phyloP scores from a whole-genome alignment of 768 basidiomycete genomes.

The Calocybe indica region DNA sequence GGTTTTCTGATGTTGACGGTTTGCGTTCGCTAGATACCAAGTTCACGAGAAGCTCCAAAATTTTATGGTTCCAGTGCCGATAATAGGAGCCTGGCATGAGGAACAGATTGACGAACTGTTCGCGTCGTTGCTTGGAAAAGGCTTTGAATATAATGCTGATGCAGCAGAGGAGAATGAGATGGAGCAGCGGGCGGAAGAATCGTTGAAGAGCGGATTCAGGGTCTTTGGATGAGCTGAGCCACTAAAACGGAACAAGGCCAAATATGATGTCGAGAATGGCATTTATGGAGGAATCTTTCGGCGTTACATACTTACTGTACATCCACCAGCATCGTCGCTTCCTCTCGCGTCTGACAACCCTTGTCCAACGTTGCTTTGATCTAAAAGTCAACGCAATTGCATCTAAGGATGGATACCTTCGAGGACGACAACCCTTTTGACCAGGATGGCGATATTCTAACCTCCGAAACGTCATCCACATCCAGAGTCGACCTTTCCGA shows the following conservation, averaged over 20 bases:
- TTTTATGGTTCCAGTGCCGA: conserved; percentile 89
- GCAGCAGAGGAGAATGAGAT: conserved; percentile 21
- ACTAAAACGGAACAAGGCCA: conserved; percentile 33
- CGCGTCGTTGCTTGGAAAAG: conserved; percentile 76
- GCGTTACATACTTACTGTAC: background rate
- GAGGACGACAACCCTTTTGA: conserved; percentile 71
- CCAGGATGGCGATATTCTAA: conserved; percentile 34
- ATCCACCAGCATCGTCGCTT: background rate
- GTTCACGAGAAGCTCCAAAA: conserved; percentile 95
- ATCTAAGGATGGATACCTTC: conserved; percentile 35
- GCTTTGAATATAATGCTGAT: conserved; percentile 38
- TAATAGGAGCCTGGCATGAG: conserved; percentile 79
- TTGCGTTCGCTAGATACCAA: conserved; percentile 57
- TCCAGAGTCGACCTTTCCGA: conserved; percentile 52
- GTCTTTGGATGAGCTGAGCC: conserved; percentile 50
- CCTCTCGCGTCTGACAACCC: background rate
- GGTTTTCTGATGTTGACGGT: background rate
- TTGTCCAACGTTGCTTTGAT: background rate
- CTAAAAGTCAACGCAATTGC: conserved; percentile 6
- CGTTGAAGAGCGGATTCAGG: conserved; percentile 41
- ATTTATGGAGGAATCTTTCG: too few relatives aligned
- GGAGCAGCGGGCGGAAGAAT: conserved; percentile 25
- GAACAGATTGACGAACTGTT: conserved; percentile 96
- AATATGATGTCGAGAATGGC: conserved; percentile 20
- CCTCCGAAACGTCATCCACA: conserved; percentile 50